Conservation (phyloP, 2,329 filamentous ascomycete species). For the Diaporthe australafricana region DNA sequence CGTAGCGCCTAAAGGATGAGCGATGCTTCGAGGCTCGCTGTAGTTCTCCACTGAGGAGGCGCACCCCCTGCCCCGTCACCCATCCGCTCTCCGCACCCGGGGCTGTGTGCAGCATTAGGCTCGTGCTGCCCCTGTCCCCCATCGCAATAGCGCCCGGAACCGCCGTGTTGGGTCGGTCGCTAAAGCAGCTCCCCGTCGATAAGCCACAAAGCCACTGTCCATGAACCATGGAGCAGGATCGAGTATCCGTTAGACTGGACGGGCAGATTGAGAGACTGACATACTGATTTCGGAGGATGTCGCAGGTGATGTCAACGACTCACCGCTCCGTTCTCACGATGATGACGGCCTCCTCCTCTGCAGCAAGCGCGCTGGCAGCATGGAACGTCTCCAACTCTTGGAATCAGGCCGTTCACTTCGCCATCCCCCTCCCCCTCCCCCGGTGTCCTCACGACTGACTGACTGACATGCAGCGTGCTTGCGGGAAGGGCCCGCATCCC, state of each 20-base stretch:
- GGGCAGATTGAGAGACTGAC: constrained; percentile 20
- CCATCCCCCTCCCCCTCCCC: too few relatives aligned
- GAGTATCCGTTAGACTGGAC: constrained; percentile 1
- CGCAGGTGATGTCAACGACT: constrained; percentile 16
- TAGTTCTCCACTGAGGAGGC: not conserved
- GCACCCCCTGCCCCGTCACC: constrained; percentile 2
- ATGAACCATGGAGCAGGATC: not conserved
- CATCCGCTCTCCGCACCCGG: constrained; percentile 1
- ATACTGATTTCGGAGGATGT: not conserved
- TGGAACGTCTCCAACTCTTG: not conserved
- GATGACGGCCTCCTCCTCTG: constrained; percentile 10
- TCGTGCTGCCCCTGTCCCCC: constrained; percentile 23
- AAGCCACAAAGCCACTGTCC: constrained; percentile 13
- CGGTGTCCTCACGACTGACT: not conserved
- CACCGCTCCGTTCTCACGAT: constrained; percentile 14
- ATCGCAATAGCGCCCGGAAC: constrained; percentile 22
- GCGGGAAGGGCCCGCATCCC: too few relatives aligned
- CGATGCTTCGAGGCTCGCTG: constrained; percentile 11
- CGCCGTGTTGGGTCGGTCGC: constrained; percentile 27
- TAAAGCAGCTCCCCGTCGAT: constrained; percentile 25
- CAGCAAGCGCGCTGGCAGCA: not conserved
- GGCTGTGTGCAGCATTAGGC: constrained; percentile 29
- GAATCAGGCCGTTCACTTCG: not conserved
- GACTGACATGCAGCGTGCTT: too few relatives aligned
- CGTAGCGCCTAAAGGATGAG: not conserved